These are phyloP conservation scores for Westerdykella ornata DNA, from an alignment of 2,329 filamentous ascomycete genomes.

Conservation along the genomic window DNA sequence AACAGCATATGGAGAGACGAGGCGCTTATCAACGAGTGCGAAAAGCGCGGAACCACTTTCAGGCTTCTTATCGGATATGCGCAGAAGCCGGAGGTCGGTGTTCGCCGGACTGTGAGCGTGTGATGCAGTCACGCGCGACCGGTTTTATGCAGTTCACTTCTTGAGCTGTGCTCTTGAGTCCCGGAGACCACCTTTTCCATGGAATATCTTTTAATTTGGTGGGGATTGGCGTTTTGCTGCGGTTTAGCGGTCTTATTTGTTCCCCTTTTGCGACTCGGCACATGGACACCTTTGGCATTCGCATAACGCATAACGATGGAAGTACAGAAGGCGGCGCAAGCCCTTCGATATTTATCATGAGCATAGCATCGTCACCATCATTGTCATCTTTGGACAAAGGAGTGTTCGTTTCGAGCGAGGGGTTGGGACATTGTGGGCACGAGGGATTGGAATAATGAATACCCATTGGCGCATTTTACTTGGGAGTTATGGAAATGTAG, in stretches of 20 bases:
- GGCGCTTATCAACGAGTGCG: slow-evolving; percentile 72
- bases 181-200: slow-evolving; percentile 17
- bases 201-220: slow-evolving; percentile 11
- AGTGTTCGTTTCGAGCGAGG: slow-evolving; percentile 6
- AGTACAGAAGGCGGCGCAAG: slow-evolving; percentile 21
- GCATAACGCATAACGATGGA: slow-evolving; percentile 26
- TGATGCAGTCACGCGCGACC: slow-evolving; percentile 18
- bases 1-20: slow-evolving; percentile 74
- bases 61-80: slow-evolving; percentile 89
- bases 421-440: slow-evolving; percentile 32
- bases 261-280: slow-evolving; percentile 13
- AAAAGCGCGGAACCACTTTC: slow-evolving; percentile 78
- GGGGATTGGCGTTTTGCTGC: slow-evolving; percentile 16
- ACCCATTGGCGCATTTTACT: neutral
- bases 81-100: slow-evolving; percentile 58
- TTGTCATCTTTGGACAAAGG: slow-evolving; percentile 13
- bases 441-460: slow-evolving; percentile 14
- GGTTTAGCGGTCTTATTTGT: slow-evolving; percentile 35
- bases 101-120: slow-evolving; percentile 46
- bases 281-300: slow-evolving; percentile 8
- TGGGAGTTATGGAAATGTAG: too few species aligned
- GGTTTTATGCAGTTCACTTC: neutral
- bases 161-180: slow-evolving; percentile 32
- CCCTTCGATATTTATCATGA: slow-evolving; percentile 3
- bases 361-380: slow-evolving; percentile 6